Evolutionary conservation across 2,329 filamentous ascomycete species (phyloP).

Genomic region (Talaromyces funiculosus): DNA sequence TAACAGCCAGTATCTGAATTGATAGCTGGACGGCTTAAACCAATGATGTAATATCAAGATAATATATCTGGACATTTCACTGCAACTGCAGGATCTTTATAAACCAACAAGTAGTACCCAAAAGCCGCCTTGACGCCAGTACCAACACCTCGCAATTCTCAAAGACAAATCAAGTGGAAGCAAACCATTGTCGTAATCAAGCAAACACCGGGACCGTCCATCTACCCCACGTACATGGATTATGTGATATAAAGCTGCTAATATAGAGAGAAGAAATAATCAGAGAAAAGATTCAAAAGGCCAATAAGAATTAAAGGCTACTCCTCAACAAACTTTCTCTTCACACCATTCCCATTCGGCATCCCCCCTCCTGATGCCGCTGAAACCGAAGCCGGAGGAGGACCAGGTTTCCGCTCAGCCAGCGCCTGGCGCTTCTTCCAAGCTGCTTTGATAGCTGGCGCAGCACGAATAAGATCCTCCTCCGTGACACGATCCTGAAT

Average conservation of each 20-base stretch:
- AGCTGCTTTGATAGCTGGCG: slow-evolving; percentile 65
- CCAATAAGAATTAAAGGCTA: slow-evolving; percentile 17
- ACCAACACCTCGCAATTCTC: not conserved
- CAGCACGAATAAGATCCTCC: slow-evolving; percentile 67
- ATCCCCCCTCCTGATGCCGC: slow-evolving; percentile 17
- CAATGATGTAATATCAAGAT: not conserved
- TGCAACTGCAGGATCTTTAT: not conserved
- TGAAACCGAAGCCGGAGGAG: slow-evolving; percentile 20
- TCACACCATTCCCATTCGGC: slow-evolving; percentile 31
- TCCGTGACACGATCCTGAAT: slow-evolving; percentile 82
- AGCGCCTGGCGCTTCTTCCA: slow-evolving; percentile 64
- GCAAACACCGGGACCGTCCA: not conserved
- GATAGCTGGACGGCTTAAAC: not conserved
- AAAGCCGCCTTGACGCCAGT: not conserved
- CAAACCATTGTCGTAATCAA: not conserved
- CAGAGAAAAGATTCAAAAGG: slow-evolving; percentile 2
- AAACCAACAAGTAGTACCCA: not conserved
- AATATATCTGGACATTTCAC: not conserved
- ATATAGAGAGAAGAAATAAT: slow-evolving; percentile 7
- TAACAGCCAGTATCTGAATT: not conserved
- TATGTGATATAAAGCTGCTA: slow-evolving; percentile 2
- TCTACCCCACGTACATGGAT: slow-evolving; percentile 1
- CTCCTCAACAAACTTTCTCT: slow-evolving; percentile 37
- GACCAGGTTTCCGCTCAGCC: slow-evolving; percentile 9
- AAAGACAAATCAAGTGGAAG: not conserved